Evolutionary conservation across 1,284 basidiomycete genomes (phyloP), one percentile per base, ranked within the genome.

Genomic region (Mycena citricolor): DNA sequence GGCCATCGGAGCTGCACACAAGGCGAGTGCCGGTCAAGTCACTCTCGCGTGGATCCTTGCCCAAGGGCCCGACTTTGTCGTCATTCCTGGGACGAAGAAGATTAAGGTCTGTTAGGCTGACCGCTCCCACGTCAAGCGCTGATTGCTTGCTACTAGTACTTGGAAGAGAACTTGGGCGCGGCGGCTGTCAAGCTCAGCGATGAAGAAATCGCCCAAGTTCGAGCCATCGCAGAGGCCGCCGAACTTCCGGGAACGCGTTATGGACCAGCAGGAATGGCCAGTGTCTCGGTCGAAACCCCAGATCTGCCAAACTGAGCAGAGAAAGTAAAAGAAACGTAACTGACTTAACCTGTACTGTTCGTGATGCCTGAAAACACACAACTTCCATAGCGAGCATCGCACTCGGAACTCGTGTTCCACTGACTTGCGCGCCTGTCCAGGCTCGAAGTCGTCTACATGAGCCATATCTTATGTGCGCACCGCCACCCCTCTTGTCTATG

Each of bases 231-330:
- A 19, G 48, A 54, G 29, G 48, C 50, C 16, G 14, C 10, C 20
- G 16, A 10, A 8, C 24, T 54, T 5, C 44, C 44, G 1, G 47
- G 52, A 5, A 21, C n/a, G 5, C 39, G 51, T 5, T 48, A 52
- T 21, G 10, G 8, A 13, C 46, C 35, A 2, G 28, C 24, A 21
- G 17, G 39, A 16, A 52, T 52, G 51, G 39, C 24, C 16, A 25
- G 21, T 3, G 2, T 48, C 20, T 23, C 48, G 20, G 20, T 48
- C 17, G 46, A 46, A 32, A 52, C 39, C 39, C 46, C 47, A 2
- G 51, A 52, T 26, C 30, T 52, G 32, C 29, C 40, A 8, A 52
- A 48, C 39, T 52, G 39, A 31, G n/a, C n/a, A 31, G 8, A 28
- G 16, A 11, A 25, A 11, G 16, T 6, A 38, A 38, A 11, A 38